Percentiles rank a stretch among this genome's conserved stretches.
phyloP scores from a whole-genome alignment of 2,329 filamentous ascomycete species.

The Metarhizium guizhouense region DNA sequence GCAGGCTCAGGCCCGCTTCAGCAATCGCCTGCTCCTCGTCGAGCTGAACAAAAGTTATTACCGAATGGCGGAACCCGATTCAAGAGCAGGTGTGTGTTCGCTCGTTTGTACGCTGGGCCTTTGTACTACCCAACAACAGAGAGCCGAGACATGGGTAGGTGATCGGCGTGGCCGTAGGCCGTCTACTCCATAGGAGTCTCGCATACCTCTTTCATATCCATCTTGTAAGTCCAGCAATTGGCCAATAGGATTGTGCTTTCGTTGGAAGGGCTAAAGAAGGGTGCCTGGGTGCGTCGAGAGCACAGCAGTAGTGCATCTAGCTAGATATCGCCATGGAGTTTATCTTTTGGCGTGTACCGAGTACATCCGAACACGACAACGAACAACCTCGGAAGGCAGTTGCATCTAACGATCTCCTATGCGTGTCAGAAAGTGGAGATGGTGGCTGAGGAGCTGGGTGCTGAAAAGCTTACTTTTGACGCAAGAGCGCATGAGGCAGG shows the following conservation, averaged over 20 bases:
- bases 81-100: not conserved
- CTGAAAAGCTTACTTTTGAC: not conserved
- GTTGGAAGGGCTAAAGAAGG: not conserved
- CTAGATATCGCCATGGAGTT: not conserved
- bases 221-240: not conserved
- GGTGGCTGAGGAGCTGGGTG: not conserved
- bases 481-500: not conserved
- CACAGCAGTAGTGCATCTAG: not conserved
- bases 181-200: not conserved
- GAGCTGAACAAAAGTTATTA: not conserved
- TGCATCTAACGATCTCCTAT: not conserved
- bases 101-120: not conserved
- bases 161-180: not conserved
- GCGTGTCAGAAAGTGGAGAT: not conserved
- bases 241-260: not conserved
- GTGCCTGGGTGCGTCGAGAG: not conserved
- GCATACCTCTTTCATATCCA: not conserved
- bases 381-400: too few relatives aligned
- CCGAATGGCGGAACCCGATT: not conserved
- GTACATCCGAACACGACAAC: too few relatives aligned
- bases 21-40: not conserved
- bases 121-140: not conserved
- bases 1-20: not conserved
- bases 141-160: not conserved
- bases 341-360: not conserved